Conservation (phyloP, 441 rosid genomes). For the Arabidopsis lyrata region DNA sequence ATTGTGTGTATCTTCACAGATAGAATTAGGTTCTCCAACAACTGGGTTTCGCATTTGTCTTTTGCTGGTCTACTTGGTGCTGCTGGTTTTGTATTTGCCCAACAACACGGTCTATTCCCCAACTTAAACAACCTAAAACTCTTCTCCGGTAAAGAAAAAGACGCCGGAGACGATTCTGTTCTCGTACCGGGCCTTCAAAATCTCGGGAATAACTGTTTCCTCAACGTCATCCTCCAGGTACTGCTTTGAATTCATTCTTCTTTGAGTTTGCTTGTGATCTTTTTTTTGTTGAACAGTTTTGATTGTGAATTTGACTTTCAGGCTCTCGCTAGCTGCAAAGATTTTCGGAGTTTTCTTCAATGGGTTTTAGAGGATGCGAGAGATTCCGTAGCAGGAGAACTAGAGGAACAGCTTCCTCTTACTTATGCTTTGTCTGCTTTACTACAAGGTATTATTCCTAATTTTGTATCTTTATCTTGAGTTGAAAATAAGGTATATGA, state of each 20-base stretch:
- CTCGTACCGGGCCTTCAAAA: constrained; percentile 83
- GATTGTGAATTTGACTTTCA: constrained; percentile 61
- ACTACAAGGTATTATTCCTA: constrained; percentile 55
- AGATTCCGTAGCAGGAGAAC: constrained; percentile 46
- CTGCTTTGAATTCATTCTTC: background rate
- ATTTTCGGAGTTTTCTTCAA: constrained; percentile 67
- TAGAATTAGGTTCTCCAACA: constrained; percentile 6
- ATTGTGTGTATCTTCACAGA: constrained; percentile 18
- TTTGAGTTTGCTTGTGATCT: background rate
- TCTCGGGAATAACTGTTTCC: constrained; percentile 85
- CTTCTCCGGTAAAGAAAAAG: constrained; percentile 40
- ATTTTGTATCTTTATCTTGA: background rate
- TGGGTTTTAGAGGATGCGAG: constrained; percentile 61
- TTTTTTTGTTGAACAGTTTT: constrained; percentile 60
- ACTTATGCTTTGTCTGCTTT: constrained; percentile 66
- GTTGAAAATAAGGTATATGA: background rate
- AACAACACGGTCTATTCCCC: constrained; percentile 52
- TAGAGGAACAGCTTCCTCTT: constrained; percentile 64
- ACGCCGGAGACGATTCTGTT: constrained; percentile 36
- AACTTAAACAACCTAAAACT: constrained; percentile 43
- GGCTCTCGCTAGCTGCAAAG: constrained; percentile 86
- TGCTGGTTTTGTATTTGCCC: constrained; percentile 59
- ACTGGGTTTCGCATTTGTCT: constrained; percentile 44
- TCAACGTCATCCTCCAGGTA: constrained; percentile 87
- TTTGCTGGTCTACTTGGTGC: constrained; percentile 58